phyloP scores from a whole-genome alignment of 176 grass and related monocot species.

The Musa acuminata region DNA sequence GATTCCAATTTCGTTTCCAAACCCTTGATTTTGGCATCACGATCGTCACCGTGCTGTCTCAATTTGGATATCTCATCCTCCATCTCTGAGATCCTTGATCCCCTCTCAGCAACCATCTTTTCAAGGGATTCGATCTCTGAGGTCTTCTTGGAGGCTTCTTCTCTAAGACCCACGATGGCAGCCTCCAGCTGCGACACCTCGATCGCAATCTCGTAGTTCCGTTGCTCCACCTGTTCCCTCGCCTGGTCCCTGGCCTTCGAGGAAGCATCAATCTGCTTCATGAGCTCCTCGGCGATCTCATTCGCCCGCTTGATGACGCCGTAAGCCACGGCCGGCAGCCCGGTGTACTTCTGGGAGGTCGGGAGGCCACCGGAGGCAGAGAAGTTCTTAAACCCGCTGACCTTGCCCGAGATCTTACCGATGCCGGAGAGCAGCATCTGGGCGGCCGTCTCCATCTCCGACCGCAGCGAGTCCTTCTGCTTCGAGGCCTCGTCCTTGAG shows the following conservation, averaged over 20 bases:
- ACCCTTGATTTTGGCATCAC: conserved; percentile 16
- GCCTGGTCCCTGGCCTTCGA: conserved; percentile 50
- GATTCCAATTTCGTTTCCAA: conserved; percentile 56
- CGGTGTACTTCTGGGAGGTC: conserved; percentile 66
- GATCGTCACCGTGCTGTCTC: conserved; percentile 24
- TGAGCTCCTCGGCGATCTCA: conserved; percentile 85
- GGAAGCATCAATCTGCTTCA: conserved; percentile 57
- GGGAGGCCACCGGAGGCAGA: conserved; percentile 47
- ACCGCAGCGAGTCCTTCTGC: conserved; percentile 32
- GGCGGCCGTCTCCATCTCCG: conserved; percentile 59
- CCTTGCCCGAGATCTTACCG: conserved; percentile 75
- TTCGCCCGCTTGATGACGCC: conserved; percentile 89
- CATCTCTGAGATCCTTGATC: conserved; percentile 16
- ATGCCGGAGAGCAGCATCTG: conserved; percentile 85
- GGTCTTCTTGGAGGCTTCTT: conserved; percentile 27
- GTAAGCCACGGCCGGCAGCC: conserved; percentile 68
- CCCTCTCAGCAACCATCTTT: conserved; percentile 33
- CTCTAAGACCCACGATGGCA: conserved; percentile 16
- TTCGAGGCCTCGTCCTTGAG: conserved; percentile 19
- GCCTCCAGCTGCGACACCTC: conserved; percentile 98
- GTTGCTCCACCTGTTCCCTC: conserved; percentile 56
- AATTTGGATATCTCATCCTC: conserved; percentile 43
- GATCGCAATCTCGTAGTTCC: conserved; percentile 96
- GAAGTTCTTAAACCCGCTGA: conserved; percentile 30
- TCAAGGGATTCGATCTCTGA: conserved; percentile 42